Evolutionary conservation across 176 grass and related monocot species (phyloP).

Genomic region (Raddia guianensis): DNA sequence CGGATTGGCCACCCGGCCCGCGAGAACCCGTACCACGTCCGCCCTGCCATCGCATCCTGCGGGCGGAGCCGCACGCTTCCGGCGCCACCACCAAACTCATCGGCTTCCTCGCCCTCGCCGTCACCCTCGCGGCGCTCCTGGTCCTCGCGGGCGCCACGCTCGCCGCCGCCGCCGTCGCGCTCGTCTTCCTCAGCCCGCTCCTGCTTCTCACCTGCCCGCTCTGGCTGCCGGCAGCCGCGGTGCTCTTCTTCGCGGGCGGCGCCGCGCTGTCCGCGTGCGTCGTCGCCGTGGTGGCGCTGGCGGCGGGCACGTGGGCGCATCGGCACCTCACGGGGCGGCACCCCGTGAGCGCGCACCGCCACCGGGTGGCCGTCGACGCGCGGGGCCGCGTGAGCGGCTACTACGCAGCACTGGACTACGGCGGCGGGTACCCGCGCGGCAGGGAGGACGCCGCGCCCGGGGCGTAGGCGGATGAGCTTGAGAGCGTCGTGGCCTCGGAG

Average conservation of each 20-base stretch:
- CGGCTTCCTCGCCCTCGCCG: slow-evolving; percentile 60
- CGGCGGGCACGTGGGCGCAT: slow-evolving; percentile 64
- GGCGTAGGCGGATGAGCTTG: slow-evolving; percentile 32
- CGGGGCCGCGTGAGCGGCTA: slow-evolving; percentile 45
- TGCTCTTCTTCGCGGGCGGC: slow-evolving; percentile 26
- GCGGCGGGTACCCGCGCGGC: slow-evolving; percentile 34
- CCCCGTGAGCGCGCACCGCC: slow-evolving; percentile 40
- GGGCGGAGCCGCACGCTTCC: slow-evolving; percentile 32
- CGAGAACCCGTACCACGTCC: not conserved
- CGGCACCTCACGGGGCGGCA: slow-evolving; percentile 51
- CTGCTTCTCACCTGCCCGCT: slow-evolving; percentile 60
- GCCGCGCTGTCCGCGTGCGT: slow-evolving; percentile 47
- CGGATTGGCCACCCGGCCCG: slow-evolving; percentile 32
- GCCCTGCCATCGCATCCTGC: not conserved
- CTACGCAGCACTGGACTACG: slow-evolving; percentile 53
- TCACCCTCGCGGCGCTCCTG: slow-evolving; percentile 52
- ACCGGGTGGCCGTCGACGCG: slow-evolving; percentile 45
- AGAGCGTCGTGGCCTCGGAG: no score
- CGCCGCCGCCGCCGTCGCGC: slow-evolving; percentile 23
- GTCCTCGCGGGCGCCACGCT: slow-evolving; percentile 61
- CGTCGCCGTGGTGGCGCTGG: slow-evolving; percentile 36
- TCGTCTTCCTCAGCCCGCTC: slow-evolving; percentile 63
- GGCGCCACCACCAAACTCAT: slow-evolving; percentile 48
- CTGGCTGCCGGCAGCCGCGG: slow-evolving; percentile 45
- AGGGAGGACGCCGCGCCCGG: slow-evolving; percentile 71